Conservation (phyloP, 495 filamentous ascomycete genomes). For the Penicillium desertorum region DNA sequence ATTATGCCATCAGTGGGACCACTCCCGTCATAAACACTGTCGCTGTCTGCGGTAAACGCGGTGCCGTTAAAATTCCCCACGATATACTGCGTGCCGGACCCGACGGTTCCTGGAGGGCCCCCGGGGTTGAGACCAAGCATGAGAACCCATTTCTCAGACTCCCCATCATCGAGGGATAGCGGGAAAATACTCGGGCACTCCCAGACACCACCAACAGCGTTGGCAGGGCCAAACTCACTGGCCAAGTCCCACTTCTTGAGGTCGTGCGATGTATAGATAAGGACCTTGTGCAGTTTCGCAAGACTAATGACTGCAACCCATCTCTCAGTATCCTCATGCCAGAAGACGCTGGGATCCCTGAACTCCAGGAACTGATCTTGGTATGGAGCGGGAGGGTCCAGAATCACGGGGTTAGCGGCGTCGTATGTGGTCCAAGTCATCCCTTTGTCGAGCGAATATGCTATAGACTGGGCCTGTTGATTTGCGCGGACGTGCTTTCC, state of each 20-base stretch:
- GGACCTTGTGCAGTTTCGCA: constrained; percentile 50
- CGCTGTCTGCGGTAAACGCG: too few species aligned
- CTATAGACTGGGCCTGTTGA: constrained; percentile 55
- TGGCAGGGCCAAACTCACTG: constrained; percentile 55
- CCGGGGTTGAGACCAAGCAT: constrained; percentile 50
- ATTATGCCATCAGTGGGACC: too few species aligned
- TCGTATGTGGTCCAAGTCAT: constrained; percentile 53
- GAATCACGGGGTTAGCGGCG: constrained; percentile 52
- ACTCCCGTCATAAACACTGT: too few species aligned
- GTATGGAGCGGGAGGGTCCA: constrained; percentile 36
- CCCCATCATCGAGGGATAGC: constrained; percentile 30
- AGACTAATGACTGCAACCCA: constrained; percentile 55
- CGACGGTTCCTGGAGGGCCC: constrained; percentile 21
- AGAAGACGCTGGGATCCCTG: constrained; percentile 58
- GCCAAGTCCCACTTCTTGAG: constrained; percentile 51
- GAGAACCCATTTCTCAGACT: constrained; percentile 40
- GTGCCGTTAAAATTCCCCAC: too few species aligned
- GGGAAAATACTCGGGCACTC: constrained; percentile 57
- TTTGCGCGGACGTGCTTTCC: constrained; percentile 30
- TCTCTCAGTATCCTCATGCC: constrained; percentile 44
- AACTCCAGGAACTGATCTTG: constrained; percentile 42
- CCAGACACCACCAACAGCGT: constrained; percentile 54
- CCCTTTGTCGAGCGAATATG: constrained; percentile 56
- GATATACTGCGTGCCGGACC: too few species aligned
- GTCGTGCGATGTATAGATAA: constrained; percentile 53